These are phyloP conservation scores for Neonectria sp. DNA, from an alignment of 2,329 filamentous ascomycete genomes.

Conservation along the genomic window DNA sequence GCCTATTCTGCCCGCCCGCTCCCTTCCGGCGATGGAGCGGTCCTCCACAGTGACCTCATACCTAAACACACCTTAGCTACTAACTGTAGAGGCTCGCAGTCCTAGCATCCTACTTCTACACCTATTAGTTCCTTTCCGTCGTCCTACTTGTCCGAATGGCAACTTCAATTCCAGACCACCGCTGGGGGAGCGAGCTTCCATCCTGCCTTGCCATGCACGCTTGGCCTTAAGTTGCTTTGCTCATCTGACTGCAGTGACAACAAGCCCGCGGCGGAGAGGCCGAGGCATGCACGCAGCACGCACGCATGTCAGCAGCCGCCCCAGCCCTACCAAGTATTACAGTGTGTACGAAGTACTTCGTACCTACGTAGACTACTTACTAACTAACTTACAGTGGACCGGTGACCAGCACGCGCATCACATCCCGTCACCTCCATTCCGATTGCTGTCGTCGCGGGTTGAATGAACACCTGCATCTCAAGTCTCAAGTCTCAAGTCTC, in stretches of 20 bases:
- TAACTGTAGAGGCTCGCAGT: background rate
- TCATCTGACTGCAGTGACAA: slow-evolving; percentile 27
- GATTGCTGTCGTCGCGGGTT: background rate
- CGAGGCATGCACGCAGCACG: slow-evolving; percentile 14
- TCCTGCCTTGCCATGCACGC: background rate
- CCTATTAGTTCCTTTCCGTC: background rate
- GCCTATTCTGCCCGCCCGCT: background rate
- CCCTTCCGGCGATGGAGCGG: slow-evolving; percentile 18
- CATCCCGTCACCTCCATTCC: background rate
- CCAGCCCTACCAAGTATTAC: slow-evolving; percentile 22
- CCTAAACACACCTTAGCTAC: background rate
- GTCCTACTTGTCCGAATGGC: background rate
- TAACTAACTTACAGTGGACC: too few relatives aligned
- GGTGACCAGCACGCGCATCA: background rate
- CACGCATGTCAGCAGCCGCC: slow-evolving; percentile 28
- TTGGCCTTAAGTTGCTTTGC: background rate
- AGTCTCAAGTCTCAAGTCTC: slow-evolving; percentile 1
- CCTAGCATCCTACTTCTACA: background rate
- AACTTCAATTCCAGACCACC: background rate
- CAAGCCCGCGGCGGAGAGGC: slow-evolving; percentile 20
- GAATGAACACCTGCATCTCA: background rate
- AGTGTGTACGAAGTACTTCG: background rate
- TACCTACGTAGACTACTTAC: too few relatives aligned
- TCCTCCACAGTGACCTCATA: slow-evolving; percentile 27
- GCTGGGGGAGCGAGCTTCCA: background rate